These are phyloP conservation scores for Petunia secreta DNA, from an alignment of 257 asterid genomes.

Conservation along the genomic window DNA sequence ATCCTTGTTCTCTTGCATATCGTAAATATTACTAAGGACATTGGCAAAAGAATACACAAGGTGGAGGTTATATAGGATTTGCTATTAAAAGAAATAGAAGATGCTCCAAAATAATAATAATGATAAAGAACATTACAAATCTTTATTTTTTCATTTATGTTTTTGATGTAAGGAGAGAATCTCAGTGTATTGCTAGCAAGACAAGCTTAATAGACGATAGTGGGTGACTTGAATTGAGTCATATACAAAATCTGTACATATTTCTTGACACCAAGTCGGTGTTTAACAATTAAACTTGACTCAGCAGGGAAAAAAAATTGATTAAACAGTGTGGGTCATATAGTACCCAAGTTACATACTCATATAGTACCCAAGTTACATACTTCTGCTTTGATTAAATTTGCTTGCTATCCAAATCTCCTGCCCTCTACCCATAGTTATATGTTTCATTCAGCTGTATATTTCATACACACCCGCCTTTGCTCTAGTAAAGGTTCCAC, in stretches of 20 bases:
- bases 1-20: neutral
- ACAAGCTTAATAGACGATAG: neutral
- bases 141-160: neutral
- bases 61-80: neutral
- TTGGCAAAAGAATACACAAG: neutral
- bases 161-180: neutral
- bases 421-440: neutral
- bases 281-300: neutral
- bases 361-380: neutral
- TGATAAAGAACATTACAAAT: neutral
- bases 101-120: slow-evolving; percentile 1
- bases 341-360: neutral
- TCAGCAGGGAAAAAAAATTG: neutral
- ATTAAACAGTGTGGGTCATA: neutral
- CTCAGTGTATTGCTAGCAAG: neutral
- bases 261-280: neutral
- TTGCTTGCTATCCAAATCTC: neutral
- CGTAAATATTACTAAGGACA: neutral
- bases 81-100: neutral
- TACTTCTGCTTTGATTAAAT: neutral
- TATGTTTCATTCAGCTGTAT: neutral
- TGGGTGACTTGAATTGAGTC: neutral
- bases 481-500: neutral
- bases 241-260: neutral
- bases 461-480: neutral